Evolutionary conservation across 306 rosid species (phyloP).

Genomic region (Ormosia semicastrata): DNA sequence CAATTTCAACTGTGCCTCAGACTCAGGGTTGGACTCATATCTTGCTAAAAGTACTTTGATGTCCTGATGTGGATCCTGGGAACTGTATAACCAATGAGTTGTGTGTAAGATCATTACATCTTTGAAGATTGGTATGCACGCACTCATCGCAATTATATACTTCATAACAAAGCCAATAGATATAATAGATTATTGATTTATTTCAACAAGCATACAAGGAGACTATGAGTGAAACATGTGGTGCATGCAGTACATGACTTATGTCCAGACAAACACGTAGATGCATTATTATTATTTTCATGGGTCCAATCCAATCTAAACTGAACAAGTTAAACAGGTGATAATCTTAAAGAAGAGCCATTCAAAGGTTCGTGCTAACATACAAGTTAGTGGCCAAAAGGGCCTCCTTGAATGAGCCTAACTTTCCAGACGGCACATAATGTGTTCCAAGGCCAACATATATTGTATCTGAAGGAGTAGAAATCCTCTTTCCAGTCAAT

Average conservation of each 20-base stretch:
- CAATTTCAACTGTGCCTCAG: conserved; percentile 63
- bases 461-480: conserved; percentile 85
- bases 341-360: neutral
- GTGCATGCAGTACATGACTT: conserved; percentile 5
- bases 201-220: conserved; percentile 6
- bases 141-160: conserved; percentile 1
- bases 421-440: conserved; percentile 84
- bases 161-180: neutral
- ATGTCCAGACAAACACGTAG: neutral
- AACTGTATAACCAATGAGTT: conserved; percentile 52
- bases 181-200: neutral
- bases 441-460: conserved; percentile 91
- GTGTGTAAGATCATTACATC: conserved; percentile 14
- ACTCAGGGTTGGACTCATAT: conserved; percentile 71
- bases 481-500: conserved; percentile 88
- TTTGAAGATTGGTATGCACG: neutral
- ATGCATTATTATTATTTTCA: neutral
- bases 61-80: conserved; percentile 84
- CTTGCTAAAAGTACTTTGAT: conserved; percentile 61
- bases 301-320: conserved; percentile 6
- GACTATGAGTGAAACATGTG: neutral
- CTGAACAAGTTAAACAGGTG: neutral
- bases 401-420: conserved; percentile 78
- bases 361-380: conserved; percentile 30
- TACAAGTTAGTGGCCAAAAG: conserved; percentile 82